Percentiles rank a stretch among this genome's conserved stretches.
These are phyloP conservation scores for Penicillium rolfsii DNA, from an alignment of 2,329 filamentous ascomycete genomes.

Conservation along the genomic window DNA sequence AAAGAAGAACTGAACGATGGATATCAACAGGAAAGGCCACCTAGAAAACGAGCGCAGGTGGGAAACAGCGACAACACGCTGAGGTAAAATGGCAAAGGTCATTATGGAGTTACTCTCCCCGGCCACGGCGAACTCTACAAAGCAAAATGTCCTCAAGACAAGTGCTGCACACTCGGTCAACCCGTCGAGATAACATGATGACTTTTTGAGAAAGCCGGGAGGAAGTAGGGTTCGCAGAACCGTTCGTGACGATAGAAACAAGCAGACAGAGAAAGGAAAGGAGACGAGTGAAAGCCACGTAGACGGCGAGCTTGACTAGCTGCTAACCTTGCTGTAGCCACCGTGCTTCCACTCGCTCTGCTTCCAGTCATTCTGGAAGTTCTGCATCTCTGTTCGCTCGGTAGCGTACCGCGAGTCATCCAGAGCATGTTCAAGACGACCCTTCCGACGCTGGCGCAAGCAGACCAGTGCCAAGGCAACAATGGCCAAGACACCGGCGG, in stretches of 20 bases:
- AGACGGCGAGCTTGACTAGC: slow-evolving; percentile 8
- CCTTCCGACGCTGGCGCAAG: slow-evolving; percentile 54
- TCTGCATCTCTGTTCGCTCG: slow-evolving; percentile 46
- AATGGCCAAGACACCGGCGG: slow-evolving; percentile 37
- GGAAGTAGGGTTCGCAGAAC: slow-evolving; percentile 15
- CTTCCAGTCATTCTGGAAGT: slow-evolving; percentile 45
- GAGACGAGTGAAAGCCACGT: not conserved
- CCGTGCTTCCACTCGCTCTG: slow-evolving; percentile 39
- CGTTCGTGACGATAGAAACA: slow-evolving; percentile 13
- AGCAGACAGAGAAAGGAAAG: not conserved
- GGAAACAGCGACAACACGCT: not conserved
- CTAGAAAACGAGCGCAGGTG: slow-evolving; percentile 5
- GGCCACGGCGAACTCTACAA: slow-evolving; percentile 9
- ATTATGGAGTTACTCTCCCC: slow-evolving; percentile 6
- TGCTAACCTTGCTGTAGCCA: slow-evolving; percentile 35
- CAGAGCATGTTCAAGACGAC: slow-evolving; percentile 52
- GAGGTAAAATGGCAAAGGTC: slow-evolving; percentile 2
- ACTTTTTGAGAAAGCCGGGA: slow-evolving; percentile 6
- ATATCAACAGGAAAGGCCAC: slow-evolving; percentile 16
- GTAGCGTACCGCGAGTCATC: slow-evolving; percentile 52
- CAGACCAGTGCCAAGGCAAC: slow-evolving; percentile 51
- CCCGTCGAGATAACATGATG: slow-evolving; percentile 8
- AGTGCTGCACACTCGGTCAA: slow-evolving; percentile 2
- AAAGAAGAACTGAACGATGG: slow-evolving; percentile 9
- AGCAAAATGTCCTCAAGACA: not conserved